A percentile compares a stretch with the other conserved stretches of the same genome.
phyloP scores from a whole-genome alignment of 352 stramenopile species.

The Pythium aphanidermatum region DNA sequence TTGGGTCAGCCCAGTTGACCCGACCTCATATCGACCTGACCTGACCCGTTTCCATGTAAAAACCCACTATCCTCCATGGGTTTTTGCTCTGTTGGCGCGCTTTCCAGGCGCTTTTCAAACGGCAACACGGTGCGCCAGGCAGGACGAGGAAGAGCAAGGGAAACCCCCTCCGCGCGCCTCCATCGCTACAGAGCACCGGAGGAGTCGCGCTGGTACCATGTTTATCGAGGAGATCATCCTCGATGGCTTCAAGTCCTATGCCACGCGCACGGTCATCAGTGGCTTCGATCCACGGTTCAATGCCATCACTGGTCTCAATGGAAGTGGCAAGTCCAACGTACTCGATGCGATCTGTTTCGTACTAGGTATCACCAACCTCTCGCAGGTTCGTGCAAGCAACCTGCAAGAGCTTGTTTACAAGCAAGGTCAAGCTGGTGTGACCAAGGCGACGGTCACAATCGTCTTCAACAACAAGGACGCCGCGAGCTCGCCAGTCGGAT shows the following conservation, averaged over 20 bases:
- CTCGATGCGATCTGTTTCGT: conserved; percentile 99
- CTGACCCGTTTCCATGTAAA: conserved; percentile 8
- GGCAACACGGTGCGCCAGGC: background rate
- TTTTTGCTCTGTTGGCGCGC: background rate
- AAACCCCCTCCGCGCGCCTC: background rate
- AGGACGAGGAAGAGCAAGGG: conserved; percentile 1
- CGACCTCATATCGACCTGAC: too few species aligned
- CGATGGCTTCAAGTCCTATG: conserved; percentile 99
- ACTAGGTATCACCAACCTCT: conserved; percentile 98
- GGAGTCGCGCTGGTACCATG: conserved; percentile 62
- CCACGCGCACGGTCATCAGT: conserved; percentile 96
- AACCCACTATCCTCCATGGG: background rate
- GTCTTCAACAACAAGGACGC: conserved; percentile 99
- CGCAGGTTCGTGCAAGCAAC: conserved; percentile 97
- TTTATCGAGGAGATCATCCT: conserved; percentile 99
- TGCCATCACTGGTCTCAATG: conserved; percentile 99
- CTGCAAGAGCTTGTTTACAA: conserved; percentile 99
- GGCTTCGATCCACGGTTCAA: conserved; percentile 99
- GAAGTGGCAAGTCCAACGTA: conserved; percentile 99
- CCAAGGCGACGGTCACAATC: conserved; percentile 98
- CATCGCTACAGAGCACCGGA: background rate
- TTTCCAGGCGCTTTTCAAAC: conserved; percentile 19
- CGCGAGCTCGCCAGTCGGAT: conserved; percentile 90
- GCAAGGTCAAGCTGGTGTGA: conserved; percentile 98
- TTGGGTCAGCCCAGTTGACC: too few species aligned